Evolutionary conservation across 495 filamentous ascomycete genomes (phyloP), one percentile per base, ranked within the genome.

Genomic region (Hyaloscypha bicolor): DNA sequence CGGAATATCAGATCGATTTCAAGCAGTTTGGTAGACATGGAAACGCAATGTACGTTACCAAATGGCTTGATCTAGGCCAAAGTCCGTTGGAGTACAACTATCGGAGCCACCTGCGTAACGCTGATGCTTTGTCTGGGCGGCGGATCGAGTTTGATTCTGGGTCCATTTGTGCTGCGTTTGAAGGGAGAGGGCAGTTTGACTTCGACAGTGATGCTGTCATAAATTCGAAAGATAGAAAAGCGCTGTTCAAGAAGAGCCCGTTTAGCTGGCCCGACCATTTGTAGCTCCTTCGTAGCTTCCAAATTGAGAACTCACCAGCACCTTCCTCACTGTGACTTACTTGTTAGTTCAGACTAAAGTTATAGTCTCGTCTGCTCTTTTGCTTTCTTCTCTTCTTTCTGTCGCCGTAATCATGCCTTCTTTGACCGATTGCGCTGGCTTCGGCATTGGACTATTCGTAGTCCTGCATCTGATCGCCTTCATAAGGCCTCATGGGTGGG

Each of bases 11-110:
- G 32, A 65, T 65, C 63, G 32, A 65, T 51, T 57, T 65, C 32
- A 64, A 62, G 51, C 25, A 51, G n/a, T 64, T 60, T 45, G 66
- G 60, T 32, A 42, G n/a, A 33, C 62, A 19, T 30, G 66, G 66
- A 21, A 55, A 69, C 22, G 66, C 66, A 21, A 60, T 69, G 61
- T 69, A 48, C 55, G 30, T 69, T 69, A 69, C 61, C 6, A 64
- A 64, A 56, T 69, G 61, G 66, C 52, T 45, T 31, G 61, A 69
- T 60, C 60, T 69, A 19, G 66, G 66, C 35, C 21, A 64, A 64
- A 61, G 66, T 39, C 61, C 22, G 33, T 60, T 55, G 30, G 66
- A 64, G 42, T 48, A 63, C 22, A 64, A 12, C 33, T 64, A 22
- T 62, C 37, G 32, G 19, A 64, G 53, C 29, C 66, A 64, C 35